Percentiles rank a stretch among this genome's conserved stretches.
These are phyloP conservation scores for Phytophthora ramorum DNA, from an alignment of 352 stramenopile species.

Conservation along the genomic window DNA sequence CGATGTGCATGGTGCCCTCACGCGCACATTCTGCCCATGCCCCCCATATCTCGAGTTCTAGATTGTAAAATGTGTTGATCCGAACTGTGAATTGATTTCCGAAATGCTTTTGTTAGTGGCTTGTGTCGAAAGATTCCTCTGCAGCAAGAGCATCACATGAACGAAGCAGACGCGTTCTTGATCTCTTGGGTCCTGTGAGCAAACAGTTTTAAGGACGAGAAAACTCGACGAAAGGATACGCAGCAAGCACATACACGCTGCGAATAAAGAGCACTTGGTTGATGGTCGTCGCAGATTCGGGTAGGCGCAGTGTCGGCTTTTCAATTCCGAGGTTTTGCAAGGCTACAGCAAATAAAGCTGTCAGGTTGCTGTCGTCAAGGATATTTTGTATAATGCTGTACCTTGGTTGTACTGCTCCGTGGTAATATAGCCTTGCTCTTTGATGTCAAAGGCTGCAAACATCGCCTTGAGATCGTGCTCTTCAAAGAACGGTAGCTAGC, in stretches of 20 bases:
- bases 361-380: neutral
- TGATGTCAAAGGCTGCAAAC: slow-evolving; percentile 80
- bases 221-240: neutral
- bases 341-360: slow-evolving; percentile 31
- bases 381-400: slow-evolving; percentile 5
- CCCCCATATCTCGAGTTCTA: slow-evolving; percentile 64
- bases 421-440: slow-evolving; percentile 70
- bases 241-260: slow-evolving; percentile 56
- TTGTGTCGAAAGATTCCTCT: neutral
- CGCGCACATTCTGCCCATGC: slow-evolving; percentile 61
- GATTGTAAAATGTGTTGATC: neutral
- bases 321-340: slow-evolving; percentile 72
- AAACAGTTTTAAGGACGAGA: neutral
- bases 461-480: slow-evolving; percentile 77
- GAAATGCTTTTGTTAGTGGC: neutral
- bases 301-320: slow-evolving; percentile 63
- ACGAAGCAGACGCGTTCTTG: slow-evolving; percentile 69
- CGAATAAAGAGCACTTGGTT: slow-evolving; percentile 69
- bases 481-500: slow-evolving; percentile 72
- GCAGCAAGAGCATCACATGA: slow-evolving; percentile 50
- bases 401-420: slow-evolving; percentile 76
- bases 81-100: neutral
- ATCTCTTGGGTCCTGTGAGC: slow-evolving; percentile 64
- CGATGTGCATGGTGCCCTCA: slow-evolving; percentile 53
- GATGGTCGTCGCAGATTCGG: slow-evolving; percentile 66